phyloP scores from a whole-genome alignment of 1,284 basidiomycete species.

The Ganoderma leucocontextum region DNA sequence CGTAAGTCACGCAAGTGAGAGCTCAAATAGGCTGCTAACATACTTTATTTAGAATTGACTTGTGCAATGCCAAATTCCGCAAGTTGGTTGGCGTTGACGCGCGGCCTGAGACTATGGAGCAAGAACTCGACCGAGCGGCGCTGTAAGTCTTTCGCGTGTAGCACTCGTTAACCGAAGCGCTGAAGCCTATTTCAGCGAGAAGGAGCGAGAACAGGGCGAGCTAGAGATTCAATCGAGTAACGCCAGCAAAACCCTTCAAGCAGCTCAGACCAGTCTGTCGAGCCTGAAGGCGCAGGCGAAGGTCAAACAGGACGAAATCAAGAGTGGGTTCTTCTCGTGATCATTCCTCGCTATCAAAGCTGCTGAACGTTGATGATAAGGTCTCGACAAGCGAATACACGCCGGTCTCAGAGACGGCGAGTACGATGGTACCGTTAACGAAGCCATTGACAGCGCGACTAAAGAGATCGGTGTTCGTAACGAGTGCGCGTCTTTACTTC shows the following conservation, averaged over 20 bases:
- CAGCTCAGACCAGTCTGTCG: conserved; percentile 67
- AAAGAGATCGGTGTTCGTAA: conserved; percentile 61
- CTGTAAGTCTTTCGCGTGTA: conserved; percentile 53
- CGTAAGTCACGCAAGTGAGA: conserved; percentile 54
- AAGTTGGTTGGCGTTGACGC: conserved; percentile 70
- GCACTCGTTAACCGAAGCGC: not conserved
- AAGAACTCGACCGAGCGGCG: conserved; percentile 66
- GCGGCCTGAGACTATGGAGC: conserved; percentile 73
- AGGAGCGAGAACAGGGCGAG: conserved; percentile 68
- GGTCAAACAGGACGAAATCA: conserved; percentile 69
- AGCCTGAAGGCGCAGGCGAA: conserved; percentile 68
- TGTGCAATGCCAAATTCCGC: conserved; percentile 68
- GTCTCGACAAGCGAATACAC: conserved; percentile 61
- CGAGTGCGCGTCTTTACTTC: conserved; percentile 51
- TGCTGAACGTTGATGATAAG: conserved; percentile 44
- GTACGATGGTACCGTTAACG: conserved; percentile 50
- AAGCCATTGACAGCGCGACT: conserved; percentile 65
- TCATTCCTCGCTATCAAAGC: not conserved
- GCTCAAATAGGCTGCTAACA: not conserved
- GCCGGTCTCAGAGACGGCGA: conserved; percentile 51
- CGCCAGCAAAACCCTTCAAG: conserved; percentile 65
- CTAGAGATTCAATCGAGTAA: conserved; percentile 59
- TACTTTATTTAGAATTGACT: conserved; percentile 58
- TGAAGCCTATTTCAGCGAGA: conserved; percentile 55
- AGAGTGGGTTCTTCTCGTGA: conserved; percentile 50